phyloP scores from a whole-genome alignment of 176 grass and related monocot species.

The Triticum timopheevii region DNA sequence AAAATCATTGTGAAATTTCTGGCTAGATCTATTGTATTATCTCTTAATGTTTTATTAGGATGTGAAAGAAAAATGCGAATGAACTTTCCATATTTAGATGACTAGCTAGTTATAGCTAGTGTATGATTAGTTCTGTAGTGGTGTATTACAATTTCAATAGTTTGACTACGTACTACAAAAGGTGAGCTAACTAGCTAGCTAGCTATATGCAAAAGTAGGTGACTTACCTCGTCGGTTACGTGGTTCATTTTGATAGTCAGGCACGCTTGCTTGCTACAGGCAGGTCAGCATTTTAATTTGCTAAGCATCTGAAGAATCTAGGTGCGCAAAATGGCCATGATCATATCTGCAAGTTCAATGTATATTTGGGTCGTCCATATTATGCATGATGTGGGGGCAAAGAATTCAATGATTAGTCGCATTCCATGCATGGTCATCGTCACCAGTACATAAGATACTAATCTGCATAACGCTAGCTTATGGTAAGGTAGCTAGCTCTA shows the following conservation, averaged over 20 bases:
- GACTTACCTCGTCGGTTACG: not conserved
- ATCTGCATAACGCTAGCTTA: not conserved
- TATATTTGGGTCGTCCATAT: not conserved
- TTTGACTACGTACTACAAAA: not conserved
- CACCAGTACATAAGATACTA: not conserved
- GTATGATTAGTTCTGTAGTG: not conserved
- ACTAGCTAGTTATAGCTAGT: not conserved
- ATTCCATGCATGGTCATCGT: constrained; percentile 8
- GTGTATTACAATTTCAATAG: not conserved
- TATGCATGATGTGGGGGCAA: not conserved
- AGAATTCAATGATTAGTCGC: constrained; percentile 5
- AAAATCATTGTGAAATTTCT: too few relatives aligned
- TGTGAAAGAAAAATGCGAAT: not conserved
- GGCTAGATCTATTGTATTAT: too few relatives aligned
- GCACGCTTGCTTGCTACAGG: not conserved
- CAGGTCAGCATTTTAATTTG: not conserved
- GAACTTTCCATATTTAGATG: not conserved
- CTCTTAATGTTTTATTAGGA: not conserved
- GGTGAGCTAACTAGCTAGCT: not conserved
- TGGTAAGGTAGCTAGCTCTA: not conserved
- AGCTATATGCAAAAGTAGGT: not conserved
- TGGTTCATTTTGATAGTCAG: not conserved
- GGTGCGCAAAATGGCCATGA: not conserved
- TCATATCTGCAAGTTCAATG: not conserved
- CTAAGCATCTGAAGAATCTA: not conserved